Conservation (phyloP, 1,284 basidiomycete genomes). For the Tylopilus sp. region DNA sequence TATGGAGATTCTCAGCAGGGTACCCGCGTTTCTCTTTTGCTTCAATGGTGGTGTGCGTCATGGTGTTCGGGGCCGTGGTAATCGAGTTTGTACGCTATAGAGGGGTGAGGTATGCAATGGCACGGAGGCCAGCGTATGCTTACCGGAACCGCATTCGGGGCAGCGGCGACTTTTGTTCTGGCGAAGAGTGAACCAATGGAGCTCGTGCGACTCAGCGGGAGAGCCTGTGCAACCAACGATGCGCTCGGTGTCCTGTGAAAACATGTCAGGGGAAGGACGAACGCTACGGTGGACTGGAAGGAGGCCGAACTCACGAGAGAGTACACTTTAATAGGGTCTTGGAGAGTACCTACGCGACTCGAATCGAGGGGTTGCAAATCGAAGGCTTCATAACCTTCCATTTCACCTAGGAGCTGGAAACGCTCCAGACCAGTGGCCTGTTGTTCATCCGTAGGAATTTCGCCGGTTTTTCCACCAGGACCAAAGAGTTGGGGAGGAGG, state of each 20-base stretch:
- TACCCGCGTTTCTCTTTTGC: conserved; percentile 7
- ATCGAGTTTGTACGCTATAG: conserved; percentile 54
- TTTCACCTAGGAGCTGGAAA: conserved; percentile 84
- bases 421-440: conserved; percentile 97
- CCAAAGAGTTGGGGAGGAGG: conserved; percentile 70
- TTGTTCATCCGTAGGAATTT: conserved; percentile 78
- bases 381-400: conserved; percentile 88
- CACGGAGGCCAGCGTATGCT: conserved; percentile 23
- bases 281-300: neutral
- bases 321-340: conserved; percentile 83
- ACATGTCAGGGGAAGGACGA: neutral
- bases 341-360: conserved; percentile 82
- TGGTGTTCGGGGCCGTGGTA: conserved; percentile 49
- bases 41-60: conserved; percentile 40
- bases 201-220: conserved; percentile 89
- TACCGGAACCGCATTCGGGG: conserved; percentile 87
- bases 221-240: conserved; percentile 88
- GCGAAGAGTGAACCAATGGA: conserved; percentile 74
- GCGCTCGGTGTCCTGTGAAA: conserved; percentile 65
- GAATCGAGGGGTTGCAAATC: conserved; percentile 85
- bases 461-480: conserved; percentile 67
- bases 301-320: conserved; percentile 64
- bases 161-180: conserved; percentile 72
- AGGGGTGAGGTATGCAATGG: conserved; percentile 9
- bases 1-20: conserved; percentile 16